phyloP scores from a whole-genome alignment of 129 eudicot species.

The Tagetes patula region DNA sequence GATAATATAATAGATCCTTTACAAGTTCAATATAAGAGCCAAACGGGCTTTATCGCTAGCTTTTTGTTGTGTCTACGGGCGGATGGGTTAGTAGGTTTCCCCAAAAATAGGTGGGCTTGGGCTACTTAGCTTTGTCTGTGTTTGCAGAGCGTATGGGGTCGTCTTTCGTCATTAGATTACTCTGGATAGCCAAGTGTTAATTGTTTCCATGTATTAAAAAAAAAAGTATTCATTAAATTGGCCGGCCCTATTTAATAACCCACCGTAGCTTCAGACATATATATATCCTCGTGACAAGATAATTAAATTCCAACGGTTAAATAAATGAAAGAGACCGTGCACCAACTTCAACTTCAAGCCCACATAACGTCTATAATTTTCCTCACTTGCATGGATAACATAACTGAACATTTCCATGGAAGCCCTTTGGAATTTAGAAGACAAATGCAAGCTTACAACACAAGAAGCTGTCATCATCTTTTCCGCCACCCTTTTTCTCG shows the following conservation, averaged over 20 bases:
- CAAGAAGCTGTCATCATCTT: constrained; percentile 45
- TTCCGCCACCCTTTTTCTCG: constrained; percentile 40
- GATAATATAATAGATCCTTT: too few species aligned
- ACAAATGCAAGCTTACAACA: constrained; percentile 66
- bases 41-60: too few species aligned
- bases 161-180: too few species aligned
- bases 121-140: too few species aligned
- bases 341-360: constrained; percentile 25
- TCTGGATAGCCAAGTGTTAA: too few species aligned
- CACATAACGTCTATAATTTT: constrained; percentile 5
- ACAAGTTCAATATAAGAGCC: too few species aligned
- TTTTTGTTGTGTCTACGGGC: too few species aligned
- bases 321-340: constrained; percentile 27
- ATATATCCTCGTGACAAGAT: constrained; percentile 28
- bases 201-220: too few species aligned
- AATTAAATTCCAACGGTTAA: constrained; percentile 44
- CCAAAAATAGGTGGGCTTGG: too few species aligned
- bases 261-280: constrained; percentile 30
- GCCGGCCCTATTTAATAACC: constrained; percentile 18
- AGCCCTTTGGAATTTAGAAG: constrained; percentile 69
- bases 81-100: too few species aligned
- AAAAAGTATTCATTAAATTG: too few species aligned
- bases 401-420: constrained; percentile 37
- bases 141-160: too few species aligned
- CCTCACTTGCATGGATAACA: constrained; percentile 25